Base-by-base conservation (phyloP, 257 asterid genomes). In the Penstemon eatonii region DNA sequence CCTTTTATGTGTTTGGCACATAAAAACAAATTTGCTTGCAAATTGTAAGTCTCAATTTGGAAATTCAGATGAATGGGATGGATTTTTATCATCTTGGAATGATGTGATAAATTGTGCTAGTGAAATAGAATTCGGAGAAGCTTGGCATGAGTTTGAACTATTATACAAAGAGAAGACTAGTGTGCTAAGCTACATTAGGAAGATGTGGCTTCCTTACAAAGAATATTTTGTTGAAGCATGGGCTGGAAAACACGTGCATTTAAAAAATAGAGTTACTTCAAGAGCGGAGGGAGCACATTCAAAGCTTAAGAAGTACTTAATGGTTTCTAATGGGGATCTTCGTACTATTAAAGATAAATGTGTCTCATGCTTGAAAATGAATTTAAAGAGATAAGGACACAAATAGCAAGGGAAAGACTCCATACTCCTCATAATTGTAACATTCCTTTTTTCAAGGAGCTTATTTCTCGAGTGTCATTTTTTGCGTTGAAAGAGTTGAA, bases 1-100 rank as follows among this genome's bases (percentile, higher is more conserved):
- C 43, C 7, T 71, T 5, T 8, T 71, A 1, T 71, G 56, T 42
- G 57, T 71, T n/a, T 71, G 75, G 75, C 75, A 71, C n/a, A 71
- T 54, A 5, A 9, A 60, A 43, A 71, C 36, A 33, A 71, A 71
- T 42, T 4, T 61, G 7, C 54, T 63, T 3, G 19, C 39, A 0
- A 70, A 70, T 13, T 61, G 75, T 7, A 60, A 60, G 42, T 18
- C 55, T 5, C 13, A 52, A 3, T 60, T 70, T 60, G 58, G 10
- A 4, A 62, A 60, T 40, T 5, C 19, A 11, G 38, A 62, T 19
- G 43, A 71, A 4, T n/a, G 12, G 6, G 53, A 61, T 13, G 37
- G 39, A 15, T 51, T 71, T 33, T 39, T 61, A 18, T 10, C 38
- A 5, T 2, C 37, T 11, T 61, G 63, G 69, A 62, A 43, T 8